phyloP scores from a whole-genome alignment of 31 red algal genomes.

The Odonthalia washingtoniensis region DNA sequence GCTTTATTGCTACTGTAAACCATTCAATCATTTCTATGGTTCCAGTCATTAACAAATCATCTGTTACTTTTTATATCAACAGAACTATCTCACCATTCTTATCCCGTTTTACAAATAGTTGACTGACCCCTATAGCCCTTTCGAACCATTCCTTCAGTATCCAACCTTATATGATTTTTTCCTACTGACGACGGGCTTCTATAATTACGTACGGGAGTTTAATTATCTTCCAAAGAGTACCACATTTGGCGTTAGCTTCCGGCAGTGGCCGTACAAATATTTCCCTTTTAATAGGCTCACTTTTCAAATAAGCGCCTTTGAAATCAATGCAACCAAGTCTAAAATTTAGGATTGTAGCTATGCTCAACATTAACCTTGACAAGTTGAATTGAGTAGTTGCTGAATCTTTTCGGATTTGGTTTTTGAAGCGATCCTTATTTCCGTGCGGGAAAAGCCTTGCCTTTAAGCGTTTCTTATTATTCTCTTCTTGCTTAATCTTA shows the following conservation, averaged over 20 bases:
- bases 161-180: conserved; percentile 1
- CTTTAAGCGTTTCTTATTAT: neutral
- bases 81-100: neutral
- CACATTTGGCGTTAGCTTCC: neutral
- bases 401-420: conserved; percentile 1
- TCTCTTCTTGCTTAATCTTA: conserved; percentile 4
- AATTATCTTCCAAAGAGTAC: neutral
- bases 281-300: neutral
- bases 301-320: conserved; percentile 24
- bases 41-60: conserved; percentile 36
- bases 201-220: conserved; percentile 5
- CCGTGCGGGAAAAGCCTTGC: neutral
- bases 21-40: no score
- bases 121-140: conserved; percentile 25
- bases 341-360: neutral
- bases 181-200: conserved; percentile 8
- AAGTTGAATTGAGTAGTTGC: neutral
- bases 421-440: neutral
- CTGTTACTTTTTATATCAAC: conserved; percentile 24
- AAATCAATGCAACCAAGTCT: neutral
- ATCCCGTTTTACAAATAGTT: conserved; percentile 9
- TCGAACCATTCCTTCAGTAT: conserved; percentile 7
- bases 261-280: neutral
- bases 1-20: no score
- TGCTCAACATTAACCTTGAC: neutral